A percentile compares a stretch with the other conserved stretches of the same genome.
Evolutionary conservation across 345 rosid genomes (phyloP).

Genomic region (Arabis hirsuta): DNA sequence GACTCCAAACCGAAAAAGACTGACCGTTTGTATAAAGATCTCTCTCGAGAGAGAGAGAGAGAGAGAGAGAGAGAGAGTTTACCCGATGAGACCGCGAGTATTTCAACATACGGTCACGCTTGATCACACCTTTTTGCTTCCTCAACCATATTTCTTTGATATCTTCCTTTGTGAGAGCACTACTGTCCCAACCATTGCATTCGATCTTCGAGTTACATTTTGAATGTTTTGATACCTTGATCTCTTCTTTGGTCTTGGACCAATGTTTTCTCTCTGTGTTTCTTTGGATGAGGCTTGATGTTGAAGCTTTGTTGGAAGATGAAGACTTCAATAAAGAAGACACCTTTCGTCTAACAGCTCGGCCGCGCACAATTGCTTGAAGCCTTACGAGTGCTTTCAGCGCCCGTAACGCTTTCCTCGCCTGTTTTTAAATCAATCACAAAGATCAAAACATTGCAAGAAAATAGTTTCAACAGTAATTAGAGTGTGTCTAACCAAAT

Average conservation of each 20-base stretch:
- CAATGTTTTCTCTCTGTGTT: constrained; percentile 39
- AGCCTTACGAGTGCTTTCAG: constrained; percentile 83
- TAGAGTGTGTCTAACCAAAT: constrained; percentile 60
- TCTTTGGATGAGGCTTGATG: constrained; percentile 37
- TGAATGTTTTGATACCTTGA: constrained; percentile 40
- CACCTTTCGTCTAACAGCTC: constrained; percentile 60
- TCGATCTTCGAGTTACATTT: constrained; percentile 43
- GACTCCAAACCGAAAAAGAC: constrained; percentile 14
- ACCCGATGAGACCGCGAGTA: constrained; percentile 85
- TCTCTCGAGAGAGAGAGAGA: neutral
- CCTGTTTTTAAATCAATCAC: constrained; percentile 53
- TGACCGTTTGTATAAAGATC: neutral
- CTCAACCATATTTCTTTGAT: constrained; percentile 59
- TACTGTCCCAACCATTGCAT: constrained; percentile 62
- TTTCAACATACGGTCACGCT: constrained; percentile 75
- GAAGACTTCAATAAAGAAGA: constrained; percentile 39
- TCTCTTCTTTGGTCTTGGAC: constrained; percentile 45
- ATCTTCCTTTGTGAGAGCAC: constrained; percentile 63
- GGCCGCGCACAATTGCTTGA: constrained; percentile 85
- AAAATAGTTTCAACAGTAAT: constrained; percentile 1
- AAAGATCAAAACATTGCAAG: constrained; percentile 33
- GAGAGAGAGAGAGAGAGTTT: constrained; percentile 15
- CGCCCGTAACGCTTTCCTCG: constrained; percentile 89
- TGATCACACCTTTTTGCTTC: constrained; percentile 63
- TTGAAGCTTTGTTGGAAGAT: constrained; percentile 41